Base-by-base conservation (phyloP, 1,284 basidiomycete species). In the Macrocybe sp. region DNA sequence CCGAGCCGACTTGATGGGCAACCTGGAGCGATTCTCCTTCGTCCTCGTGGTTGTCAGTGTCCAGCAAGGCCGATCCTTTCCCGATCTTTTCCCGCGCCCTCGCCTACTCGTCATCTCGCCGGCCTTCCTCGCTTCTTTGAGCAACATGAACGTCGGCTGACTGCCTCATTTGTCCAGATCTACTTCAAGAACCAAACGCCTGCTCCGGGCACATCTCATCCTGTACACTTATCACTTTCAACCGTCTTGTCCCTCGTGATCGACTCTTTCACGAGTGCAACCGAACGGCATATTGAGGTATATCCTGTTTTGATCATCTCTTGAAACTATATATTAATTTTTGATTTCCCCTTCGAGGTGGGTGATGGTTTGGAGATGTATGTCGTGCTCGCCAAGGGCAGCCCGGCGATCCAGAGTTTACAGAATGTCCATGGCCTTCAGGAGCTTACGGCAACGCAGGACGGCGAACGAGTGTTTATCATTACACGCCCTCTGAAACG, bases 281-380 rank as follows among this genome's bases (percentile, higher is more conserved):
- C 94, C 9, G 94, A 97, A 71, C 83, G 94, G 56, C 94, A 97
- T 67, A 97, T 97, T 64, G 93, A 97, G 80, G 87, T 89, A 55
- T 54, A 72, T 51, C 38, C 50, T 45, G 35, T 56, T 35, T 36
- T 48, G 55, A 45, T 33, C 45, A 52, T 50, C 52, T 47, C 44
- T 47, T 42, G 42, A 39, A 48, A 22, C 6, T 41, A 7, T 46
- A 10, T n/a, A 49, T 36, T 28, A 40, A 48, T 39, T 51, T 30
- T 44, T 51, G 39, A 49, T 45, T 37, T 33, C 28, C 41, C 48
- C 34, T 37, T 36, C 46, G 48, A 89, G 86, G 93, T 97, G 52
- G 94, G 94, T 46, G 94, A 97, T 65, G 90, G 89, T 3, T 77
- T 97, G 46, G 93, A 97, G 64, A 88, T 96, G 57, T 95, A 86